Percentiles rank a stretch among this genome's conserved stretches.
Evolutionary conservation across 257 asterid species (phyloP).

Genomic region (Capsicum chinense): DNA sequence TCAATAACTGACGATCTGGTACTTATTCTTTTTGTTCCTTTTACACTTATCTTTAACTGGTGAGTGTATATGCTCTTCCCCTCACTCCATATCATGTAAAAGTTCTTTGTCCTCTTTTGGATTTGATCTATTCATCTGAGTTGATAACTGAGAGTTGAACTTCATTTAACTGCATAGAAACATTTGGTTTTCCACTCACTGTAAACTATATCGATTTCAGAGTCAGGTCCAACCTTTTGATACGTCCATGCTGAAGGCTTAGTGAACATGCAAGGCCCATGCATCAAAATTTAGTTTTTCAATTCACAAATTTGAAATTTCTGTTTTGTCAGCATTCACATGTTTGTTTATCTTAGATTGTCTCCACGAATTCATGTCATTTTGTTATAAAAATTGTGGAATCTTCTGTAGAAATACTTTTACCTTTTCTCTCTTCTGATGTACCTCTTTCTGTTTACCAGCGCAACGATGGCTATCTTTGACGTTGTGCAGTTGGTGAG

Average conservation of each 20-base stretch:
- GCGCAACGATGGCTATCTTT: constrained; percentile 91
- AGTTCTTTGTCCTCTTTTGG: not conserved
- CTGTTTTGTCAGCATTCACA: not conserved
- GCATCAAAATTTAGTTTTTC: not conserved
- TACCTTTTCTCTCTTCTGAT: constrained; percentile 12
- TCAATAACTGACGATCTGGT: not conserved
- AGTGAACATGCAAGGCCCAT: not conserved
- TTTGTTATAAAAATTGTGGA: constrained; percentile 6
- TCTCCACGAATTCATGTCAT: not conserved
- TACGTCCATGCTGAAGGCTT: not conserved
- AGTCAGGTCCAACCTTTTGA: not conserved
- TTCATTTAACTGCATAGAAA: not conserved
- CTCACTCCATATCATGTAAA: not conserved
- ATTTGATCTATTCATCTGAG: not conserved
- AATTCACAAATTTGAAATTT: not conserved
- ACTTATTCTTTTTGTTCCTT: not conserved
- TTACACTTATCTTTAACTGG: not conserved
- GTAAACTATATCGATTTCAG: not conserved
- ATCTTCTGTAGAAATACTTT: not conserved
- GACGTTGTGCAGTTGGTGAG: constrained; percentile 69
- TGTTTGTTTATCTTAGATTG: constrained; percentile 22
- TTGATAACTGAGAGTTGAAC: not conserved
- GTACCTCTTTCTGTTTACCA: constrained; percentile 37
- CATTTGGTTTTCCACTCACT: not conserved
- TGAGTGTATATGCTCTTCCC: not conserved